Conservation (phyloP, 352 stramenopile genomes). For the Globisporangium parvum region DNA sequence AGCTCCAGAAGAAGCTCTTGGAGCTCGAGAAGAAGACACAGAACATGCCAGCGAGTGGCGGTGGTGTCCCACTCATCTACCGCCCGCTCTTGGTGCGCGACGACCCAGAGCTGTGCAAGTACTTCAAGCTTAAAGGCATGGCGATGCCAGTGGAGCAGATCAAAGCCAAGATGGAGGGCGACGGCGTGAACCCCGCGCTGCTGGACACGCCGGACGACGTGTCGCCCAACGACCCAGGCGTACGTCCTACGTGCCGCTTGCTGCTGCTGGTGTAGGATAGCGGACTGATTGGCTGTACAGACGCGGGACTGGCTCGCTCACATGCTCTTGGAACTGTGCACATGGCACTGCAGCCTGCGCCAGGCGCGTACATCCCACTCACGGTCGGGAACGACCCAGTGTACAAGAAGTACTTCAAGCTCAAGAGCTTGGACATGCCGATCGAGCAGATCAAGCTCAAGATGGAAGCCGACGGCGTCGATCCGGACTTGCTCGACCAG, state of each 20-base stretch:
- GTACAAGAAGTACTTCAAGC: slow-evolving; percentile 85
- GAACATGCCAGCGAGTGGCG: slow-evolving; percentile 15
- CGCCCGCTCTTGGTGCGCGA: slow-evolving; percentile 60
- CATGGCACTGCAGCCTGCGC: slow-evolving; percentile 30
- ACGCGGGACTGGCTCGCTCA: not conserved
- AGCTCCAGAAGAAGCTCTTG: slow-evolving; percentile 63
- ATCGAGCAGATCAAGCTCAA: slow-evolving; percentile 82
- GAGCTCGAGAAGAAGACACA: slow-evolving; percentile 75
- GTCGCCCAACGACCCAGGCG: slow-evolving; percentile 71
- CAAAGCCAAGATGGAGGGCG: slow-evolving; percentile 71
- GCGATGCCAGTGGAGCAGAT: slow-evolving; percentile 77
- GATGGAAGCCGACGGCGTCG: slow-evolving; percentile 77
- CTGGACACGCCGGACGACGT: slow-evolving; percentile 65
- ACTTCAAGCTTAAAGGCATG: slow-evolving; percentile 83
- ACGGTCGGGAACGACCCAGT: slow-evolving; percentile 69
- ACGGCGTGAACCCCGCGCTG: slow-evolving; percentile 53
- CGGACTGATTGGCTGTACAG: not conserved
- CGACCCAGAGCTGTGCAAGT: slow-evolving; percentile 65
- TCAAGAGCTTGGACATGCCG: slow-evolving; percentile 80
- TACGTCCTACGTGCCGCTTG: slow-evolving; percentile 22
- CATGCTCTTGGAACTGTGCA: slow-evolving; percentile 5
- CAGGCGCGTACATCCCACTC: slow-evolving; percentile 61
- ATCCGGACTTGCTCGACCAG: slow-evolving; percentile 58
- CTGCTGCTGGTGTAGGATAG: not conserved
- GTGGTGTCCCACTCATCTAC: slow-evolving; percentile 23